Evolutionary conservation across 192 early-diverging fungal species (phyloP).

Genomic region (Fimicolochytrium jonesii): DNA sequence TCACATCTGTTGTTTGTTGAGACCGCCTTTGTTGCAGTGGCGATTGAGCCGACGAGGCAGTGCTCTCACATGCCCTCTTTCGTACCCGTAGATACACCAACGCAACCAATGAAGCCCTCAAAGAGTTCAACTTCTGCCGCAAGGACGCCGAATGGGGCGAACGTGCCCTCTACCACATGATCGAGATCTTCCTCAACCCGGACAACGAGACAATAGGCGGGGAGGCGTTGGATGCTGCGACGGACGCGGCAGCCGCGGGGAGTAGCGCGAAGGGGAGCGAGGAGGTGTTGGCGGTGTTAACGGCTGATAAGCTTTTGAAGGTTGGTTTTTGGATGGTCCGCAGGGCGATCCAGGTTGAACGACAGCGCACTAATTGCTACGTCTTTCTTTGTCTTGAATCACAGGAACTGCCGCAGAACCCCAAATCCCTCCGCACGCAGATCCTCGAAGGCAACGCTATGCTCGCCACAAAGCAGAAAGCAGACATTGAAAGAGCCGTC

Average conservation of each 20-base stretch:
- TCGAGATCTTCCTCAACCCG: constrained; percentile 57
- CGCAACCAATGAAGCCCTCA: constrained; percentile 45
- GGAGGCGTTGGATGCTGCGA: constrained; percentile 39
- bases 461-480: constrained; percentile 51
- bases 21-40: background rate
- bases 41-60: background rate
- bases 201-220: constrained; percentile 52
- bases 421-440: constrained; percentile 38
- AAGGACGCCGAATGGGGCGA: constrained; percentile 46
- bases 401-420: constrained; percentile 42
- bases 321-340: constrained; percentile 7
- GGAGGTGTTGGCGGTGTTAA: constrained; percentile 46
- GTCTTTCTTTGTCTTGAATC: background rate
- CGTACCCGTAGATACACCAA: constrained; percentile 36
- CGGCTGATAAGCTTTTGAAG: constrained; percentile 54
- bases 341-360: background rate
- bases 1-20: background rate
- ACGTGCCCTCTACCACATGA: constrained; percentile 42
- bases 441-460: constrained; percentile 44
- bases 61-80: background rate
- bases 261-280: constrained; percentile 27
- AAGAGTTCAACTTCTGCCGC: constrained; percentile 45
- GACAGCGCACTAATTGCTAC: background rate
- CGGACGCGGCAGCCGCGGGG: background rate
- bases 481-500: constrained; percentile 48